These are phyloP conservation scores for Inga oerstediana DNA, from an alignment of 306 rosid genomes.

Conservation along the genomic window DNA sequence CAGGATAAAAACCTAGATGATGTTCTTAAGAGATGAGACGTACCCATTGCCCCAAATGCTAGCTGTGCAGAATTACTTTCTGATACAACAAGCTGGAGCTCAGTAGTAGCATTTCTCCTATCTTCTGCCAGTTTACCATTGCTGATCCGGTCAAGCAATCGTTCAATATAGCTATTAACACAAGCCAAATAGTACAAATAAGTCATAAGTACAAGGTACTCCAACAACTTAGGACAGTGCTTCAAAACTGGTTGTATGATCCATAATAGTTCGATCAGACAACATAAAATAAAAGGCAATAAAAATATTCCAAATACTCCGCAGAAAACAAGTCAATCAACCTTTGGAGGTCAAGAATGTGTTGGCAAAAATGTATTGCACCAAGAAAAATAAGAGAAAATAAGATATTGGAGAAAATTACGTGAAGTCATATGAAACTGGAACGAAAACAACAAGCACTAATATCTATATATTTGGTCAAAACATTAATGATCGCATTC, in stretches of 20 bases:
- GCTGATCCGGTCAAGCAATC: constrained; percentile 89
- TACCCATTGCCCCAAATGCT: constrained; percentile 97
- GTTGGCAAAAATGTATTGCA: constrained; percentile 16
- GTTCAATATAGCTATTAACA: constrained; percentile 71
- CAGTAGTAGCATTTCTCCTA: constrained; percentile 81
- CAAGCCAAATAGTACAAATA: constrained; percentile 13
- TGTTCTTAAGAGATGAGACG: constrained; percentile 9
- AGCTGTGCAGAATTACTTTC: constrained; percentile 79
- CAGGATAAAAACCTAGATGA: not conserved
- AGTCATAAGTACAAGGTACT: constrained; percentile 18
- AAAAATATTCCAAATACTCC: not conserved
- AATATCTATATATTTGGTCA: not conserved
- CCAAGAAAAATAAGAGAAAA: not conserved
- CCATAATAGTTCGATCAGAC: constrained; percentile 19
- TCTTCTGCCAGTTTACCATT: constrained; percentile 90
- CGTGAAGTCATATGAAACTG: not conserved
- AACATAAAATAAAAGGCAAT: not conserved
- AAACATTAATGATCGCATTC: not conserved
- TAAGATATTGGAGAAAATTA: not conserved
- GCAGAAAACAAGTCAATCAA: not conserved
- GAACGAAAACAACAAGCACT: constrained; percentile 10
- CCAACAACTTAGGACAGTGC: not conserved
- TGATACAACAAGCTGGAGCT: constrained; percentile 87
- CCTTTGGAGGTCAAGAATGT: not conserved
- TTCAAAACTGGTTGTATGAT: not conserved